Percentiles rank a stretch among this genome's conserved stretches.
Evolutionary conservation across 108 stramenopile genomes (phyloP).

Genomic region (Poteriospumella lacustris): DNA sequence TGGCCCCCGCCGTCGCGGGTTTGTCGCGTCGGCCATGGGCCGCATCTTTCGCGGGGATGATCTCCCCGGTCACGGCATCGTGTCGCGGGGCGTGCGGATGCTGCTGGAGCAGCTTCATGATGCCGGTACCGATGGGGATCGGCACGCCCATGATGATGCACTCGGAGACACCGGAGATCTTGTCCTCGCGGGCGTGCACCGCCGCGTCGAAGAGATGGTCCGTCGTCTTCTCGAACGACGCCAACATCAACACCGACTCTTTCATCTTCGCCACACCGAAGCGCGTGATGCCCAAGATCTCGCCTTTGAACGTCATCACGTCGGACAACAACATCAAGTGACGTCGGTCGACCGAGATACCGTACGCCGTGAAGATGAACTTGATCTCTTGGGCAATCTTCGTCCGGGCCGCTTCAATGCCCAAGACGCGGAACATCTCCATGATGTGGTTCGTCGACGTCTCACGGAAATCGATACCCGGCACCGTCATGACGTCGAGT

Average conservation of each 20-base stretch:
- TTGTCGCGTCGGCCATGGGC: too few relatives aligned
- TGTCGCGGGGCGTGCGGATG: too few relatives aligned
- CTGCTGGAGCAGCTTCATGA: constrained; percentile 72
- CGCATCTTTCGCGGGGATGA: too few relatives aligned
- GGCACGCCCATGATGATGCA: constrained; percentile 99
- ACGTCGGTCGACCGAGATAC: constrained; percentile 88
- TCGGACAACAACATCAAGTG: constrained; percentile 89
- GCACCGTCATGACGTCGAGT: constrained; percentile 84
- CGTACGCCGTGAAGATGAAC: constrained; percentile 91
- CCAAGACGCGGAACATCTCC: constrained; percentile 74
- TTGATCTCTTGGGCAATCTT: constrained; percentile 82
- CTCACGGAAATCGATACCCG: constrained; percentile 80
- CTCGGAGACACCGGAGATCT: constrained; percentile 93
- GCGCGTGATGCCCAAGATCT: constrained; percentile 89
- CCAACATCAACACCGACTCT: constrained; percentile 94
- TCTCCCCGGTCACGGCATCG: too few relatives aligned
- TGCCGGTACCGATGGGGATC: constrained; percentile 89
- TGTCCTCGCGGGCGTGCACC: constrained; percentile 74
- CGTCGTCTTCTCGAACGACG: constrained; percentile 98
- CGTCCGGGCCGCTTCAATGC: constrained; percentile 92
- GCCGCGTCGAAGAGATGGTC: constrained; percentile 99
- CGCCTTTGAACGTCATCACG: constrained; percentile 99
- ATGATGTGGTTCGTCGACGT: constrained; percentile 92
- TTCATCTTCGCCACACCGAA: constrained; percentile 98
- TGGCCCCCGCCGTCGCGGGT: too few relatives aligned